Base-by-base conservation (phyloP, 139 green algal species). In the Chlamydomonas urium region DNA sequence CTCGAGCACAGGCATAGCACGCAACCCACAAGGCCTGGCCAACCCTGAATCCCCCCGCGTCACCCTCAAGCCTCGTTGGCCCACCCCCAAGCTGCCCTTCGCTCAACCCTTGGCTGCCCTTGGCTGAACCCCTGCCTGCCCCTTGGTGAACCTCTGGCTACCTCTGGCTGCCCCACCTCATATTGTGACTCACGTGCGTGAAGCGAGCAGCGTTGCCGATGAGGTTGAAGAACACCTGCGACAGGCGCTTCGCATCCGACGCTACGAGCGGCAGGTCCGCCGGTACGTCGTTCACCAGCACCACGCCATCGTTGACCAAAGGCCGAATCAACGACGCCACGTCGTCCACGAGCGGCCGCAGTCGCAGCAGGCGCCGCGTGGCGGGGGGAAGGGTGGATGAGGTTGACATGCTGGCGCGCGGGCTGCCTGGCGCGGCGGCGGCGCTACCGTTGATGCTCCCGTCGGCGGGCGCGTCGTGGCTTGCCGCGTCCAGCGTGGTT, bases 211-310 rank as follows among this genome's bases (percentile, higher is more conserved):
- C 74, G 32, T 77, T 83, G 61, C 77, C 76, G 29, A 86, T 74
- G n/a, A 86, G 81, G 50, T 83, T 86, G 71, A 83, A 80, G 45
- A 86, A 28, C 37, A 86, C 70, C 65, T 81, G 70, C 71, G 71
- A 80, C 34, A 87, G 72, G 14, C 70, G 28, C 28, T 65, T 79
- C 19, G 45, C 60, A 59, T 83, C 77, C 0, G 47, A 69, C 17
- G 45, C 38, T 36, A 87, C 77, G 0, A 35, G 38, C 14, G 81
- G 81, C 56, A 82, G 47, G 28, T 76, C 61, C 5, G 4, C 29
- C 24, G 75, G 75, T 28, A 87, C 62, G 2, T 58, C 69, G 34
- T 75, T 82, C 3, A 79, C 24, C 19, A 87, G 65, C 35, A 23
- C 4, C 63, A 87, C 81, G 14, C 75, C 66, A 0, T 87, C 77